phyloP scores from a whole-genome alignment of 495 filamentous ascomycete genomes.

The Annulohypoxylon nitens region DNA sequence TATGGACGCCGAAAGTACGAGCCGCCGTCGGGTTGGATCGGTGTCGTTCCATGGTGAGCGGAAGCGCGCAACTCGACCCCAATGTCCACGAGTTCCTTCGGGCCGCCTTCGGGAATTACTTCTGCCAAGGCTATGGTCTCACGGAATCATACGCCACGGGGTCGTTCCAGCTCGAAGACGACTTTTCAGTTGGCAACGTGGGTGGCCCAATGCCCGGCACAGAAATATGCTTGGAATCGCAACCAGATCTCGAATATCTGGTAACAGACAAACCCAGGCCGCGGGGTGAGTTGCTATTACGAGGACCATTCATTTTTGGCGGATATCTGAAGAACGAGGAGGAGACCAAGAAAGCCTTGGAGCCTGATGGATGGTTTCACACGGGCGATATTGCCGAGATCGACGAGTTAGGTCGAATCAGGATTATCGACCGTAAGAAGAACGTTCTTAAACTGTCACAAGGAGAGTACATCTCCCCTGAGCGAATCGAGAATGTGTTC shows the following conservation, averaged over 20 bases:
- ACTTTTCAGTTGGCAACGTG: conserved; percentile 84
- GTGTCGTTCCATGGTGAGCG: conserved; percentile 80
- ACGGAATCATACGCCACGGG: conserved; percentile 93
- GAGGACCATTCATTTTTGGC: conserved; percentile 80
- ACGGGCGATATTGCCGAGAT: conserved; percentile 91
- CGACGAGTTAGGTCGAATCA: conserved; percentile 87
- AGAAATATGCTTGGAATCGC: conserved; percentile 86
- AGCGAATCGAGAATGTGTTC: conserved; percentile 95
- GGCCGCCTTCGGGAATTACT: conserved; percentile 80
- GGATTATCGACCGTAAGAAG: conserved; percentile 96
- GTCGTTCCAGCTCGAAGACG: conserved; percentile 74
- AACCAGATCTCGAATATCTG: conserved; percentile 96
- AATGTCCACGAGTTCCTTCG: conserved; percentile 90
- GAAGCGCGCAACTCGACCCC: conserved; percentile 92
- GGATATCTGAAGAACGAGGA: conserved; percentile 91
- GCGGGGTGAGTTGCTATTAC: conserved; percentile 89
- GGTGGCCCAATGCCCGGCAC: conserved; percentile 73
- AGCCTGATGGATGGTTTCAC: conserved; percentile 94
- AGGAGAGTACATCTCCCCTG: conserved; percentile 97
- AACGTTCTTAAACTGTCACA: conserved; percentile 98
- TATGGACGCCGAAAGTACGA: conserved; percentile 93
- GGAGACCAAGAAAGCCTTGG: conserved; percentile 85
- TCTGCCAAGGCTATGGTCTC: conserved; percentile 92
- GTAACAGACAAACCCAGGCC: conserved; percentile 92
- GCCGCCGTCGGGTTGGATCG: conserved; percentile 83